phyloP scores from a whole-genome alignment of 257 asterid species.

The Ilex aquifolium region DNA sequence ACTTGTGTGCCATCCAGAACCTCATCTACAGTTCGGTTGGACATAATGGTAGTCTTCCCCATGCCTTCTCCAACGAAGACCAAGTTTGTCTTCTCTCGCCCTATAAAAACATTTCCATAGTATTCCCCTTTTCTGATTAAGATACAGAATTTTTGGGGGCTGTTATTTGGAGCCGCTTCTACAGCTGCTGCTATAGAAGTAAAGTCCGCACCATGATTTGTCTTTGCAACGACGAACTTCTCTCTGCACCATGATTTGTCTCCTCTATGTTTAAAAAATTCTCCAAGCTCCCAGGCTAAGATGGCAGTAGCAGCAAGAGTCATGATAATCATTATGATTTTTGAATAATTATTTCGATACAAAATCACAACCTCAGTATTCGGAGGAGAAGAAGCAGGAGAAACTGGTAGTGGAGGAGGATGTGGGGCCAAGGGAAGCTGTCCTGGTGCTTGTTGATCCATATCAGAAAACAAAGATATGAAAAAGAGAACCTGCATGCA shows the following conservation, averaged over 20 bases:
- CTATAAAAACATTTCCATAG: not conserved
- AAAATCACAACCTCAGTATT: too few relatives aligned
- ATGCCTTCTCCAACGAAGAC: not conserved
- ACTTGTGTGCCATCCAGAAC: not conserved
- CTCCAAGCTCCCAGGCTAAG: not conserved
- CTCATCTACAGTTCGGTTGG: not conserved
- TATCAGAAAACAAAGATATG: too few relatives aligned
- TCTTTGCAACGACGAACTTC: not conserved
- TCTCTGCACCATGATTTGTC: not conserved
- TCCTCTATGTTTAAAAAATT: not conserved
- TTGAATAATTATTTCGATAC: too few relatives aligned
- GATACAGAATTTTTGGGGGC: not conserved
- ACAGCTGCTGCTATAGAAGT: not conserved
- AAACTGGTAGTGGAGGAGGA: too few relatives aligned
- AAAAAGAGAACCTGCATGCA: too few relatives aligned
- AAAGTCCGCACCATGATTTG: not conserved
- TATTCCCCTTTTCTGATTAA: not conserved
- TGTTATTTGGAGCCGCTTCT: not conserved
- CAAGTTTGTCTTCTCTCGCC: not conserved
- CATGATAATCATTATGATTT: too few relatives aligned
- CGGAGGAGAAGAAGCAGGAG: too few relatives aligned
- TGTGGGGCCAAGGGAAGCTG: too few relatives aligned
- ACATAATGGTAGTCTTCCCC: not conserved
- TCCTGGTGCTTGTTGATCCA: too few relatives aligned
- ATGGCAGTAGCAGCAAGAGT: too few relatives aligned